Conservation (phyloP, 495 filamentous ascomycete species). For the Barbatosphaeria neglecta region DNA sequence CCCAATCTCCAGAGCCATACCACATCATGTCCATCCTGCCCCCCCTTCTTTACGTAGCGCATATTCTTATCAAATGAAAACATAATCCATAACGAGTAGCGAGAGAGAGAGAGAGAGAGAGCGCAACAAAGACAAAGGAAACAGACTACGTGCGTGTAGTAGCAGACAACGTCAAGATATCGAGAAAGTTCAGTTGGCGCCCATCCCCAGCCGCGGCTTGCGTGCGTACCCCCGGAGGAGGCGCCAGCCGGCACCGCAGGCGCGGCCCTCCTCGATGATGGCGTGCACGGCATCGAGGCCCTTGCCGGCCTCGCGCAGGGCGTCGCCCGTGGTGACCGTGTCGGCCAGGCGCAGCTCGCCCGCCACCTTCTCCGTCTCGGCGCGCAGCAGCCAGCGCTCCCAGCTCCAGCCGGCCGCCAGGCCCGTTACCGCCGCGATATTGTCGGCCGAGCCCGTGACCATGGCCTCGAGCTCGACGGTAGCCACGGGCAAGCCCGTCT, state of each 20-base stretch:
- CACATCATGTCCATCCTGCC: too few species aligned
- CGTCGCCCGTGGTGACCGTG: slow-evolving; percentile 29
- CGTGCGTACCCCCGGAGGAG: slow-evolving; percentile 78
- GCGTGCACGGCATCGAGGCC: slow-evolving; percentile 64
- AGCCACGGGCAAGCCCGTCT: slow-evolving; percentile 21
- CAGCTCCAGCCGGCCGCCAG: slow-evolving; percentile 82
- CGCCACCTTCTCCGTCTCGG: slow-evolving; percentile 72
- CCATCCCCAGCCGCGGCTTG: slow-evolving; percentile 46
- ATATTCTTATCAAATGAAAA: too few species aligned
- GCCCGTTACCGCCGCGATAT: slow-evolving; percentile 64
- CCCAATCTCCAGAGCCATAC: too few species aligned
- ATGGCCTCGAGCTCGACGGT: slow-evolving; percentile 53
- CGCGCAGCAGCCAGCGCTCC: slow-evolving; percentile 90
- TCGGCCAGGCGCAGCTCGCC: slow-evolving; percentile 45
- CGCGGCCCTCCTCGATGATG: slow-evolving; percentile 75
- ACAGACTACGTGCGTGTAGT: too few species aligned
- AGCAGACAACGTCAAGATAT: too few species aligned
- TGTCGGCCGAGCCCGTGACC: slow-evolving; percentile 57
- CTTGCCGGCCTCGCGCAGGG: slow-evolving; percentile 36
- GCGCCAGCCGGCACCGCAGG: slow-evolving; percentile 72
- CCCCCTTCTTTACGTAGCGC: too few species aligned
- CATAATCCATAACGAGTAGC: too few species aligned
- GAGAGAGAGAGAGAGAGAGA: too few species aligned
- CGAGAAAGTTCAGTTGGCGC: too few species aligned
- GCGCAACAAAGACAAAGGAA: too few species aligned